These are phyloP conservation scores for Candida sonorensis DNA, from an alignment of 805 yeast genomes.

Conservation along the genomic window DNA sequence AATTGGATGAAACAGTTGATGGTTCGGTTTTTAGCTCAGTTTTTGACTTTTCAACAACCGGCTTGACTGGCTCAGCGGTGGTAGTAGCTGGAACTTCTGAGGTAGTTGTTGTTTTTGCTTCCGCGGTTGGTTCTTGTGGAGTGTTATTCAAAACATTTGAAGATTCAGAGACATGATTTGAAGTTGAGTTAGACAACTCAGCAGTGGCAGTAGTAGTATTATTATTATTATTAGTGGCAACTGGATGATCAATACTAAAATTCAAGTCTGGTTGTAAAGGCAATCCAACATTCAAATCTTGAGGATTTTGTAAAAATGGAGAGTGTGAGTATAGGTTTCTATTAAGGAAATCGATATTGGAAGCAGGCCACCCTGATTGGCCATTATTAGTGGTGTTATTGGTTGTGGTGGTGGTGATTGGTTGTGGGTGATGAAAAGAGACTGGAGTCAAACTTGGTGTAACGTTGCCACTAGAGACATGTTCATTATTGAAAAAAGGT, in stretches of 20 bases:
- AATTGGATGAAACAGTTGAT: no score
- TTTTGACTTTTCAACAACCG: no score
- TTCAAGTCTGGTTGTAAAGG: slow-evolving; percentile 6
- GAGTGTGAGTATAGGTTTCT: slow-evolving; percentile 13
- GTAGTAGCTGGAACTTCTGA: no score
- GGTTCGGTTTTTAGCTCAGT: no score
- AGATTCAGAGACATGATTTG: neutral
- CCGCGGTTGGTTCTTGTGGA: no score
- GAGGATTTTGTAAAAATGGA: slow-evolving; percentile 22
- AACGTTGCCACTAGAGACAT: neutral
- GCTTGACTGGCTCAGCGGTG: no score
- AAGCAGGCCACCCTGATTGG: slow-evolving; percentile 5
- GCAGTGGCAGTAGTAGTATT: neutral
- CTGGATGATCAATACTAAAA: slow-evolving; percentile 2
- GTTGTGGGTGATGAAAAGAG: slow-evolving; percentile 5
- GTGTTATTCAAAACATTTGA: no score
- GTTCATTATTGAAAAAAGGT: slow-evolving; percentile 10
- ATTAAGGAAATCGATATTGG: slow-evolving; percentile 3
- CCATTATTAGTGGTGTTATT: neutral
- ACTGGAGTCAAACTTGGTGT: slow-evolving; percentile 1
- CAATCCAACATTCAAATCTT: slow-evolving; percentile 3
- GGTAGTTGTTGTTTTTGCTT: no score
- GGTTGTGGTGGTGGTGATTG: no score
- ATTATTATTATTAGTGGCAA: slow-evolving; percentile 1
- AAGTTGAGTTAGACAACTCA: no score